These are phyloP conservation scores for Kodamaea leandrae DNA, from an alignment of 805 yeast genomes.

Conservation along the genomic window DNA sequence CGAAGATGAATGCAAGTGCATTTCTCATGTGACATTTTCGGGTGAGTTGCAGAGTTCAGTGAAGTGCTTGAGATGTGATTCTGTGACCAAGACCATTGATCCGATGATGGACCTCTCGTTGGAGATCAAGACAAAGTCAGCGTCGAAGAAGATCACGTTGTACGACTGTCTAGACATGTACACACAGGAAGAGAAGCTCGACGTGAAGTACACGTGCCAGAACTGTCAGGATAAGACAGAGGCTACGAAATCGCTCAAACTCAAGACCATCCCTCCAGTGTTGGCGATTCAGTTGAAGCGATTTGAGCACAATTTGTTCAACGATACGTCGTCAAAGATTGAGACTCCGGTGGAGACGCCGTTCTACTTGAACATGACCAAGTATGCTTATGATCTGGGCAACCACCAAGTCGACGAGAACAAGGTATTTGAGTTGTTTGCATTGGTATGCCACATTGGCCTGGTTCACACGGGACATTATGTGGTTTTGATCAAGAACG, in stretches of 20 bases:
- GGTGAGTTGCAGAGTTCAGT: slow-evolving; percentile 83
- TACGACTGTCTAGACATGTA: slow-evolving; percentile 71
- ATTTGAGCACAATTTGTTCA: slow-evolving; percentile 57
- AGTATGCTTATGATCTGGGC: slow-evolving; percentile 44
- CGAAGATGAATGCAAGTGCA: slow-evolving; percentile 57
- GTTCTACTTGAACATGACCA: slow-evolving; percentile 64
- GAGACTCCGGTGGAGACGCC: slow-evolving; percentile 77
- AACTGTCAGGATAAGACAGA: slow-evolving; percentile 59
- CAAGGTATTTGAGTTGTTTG: slow-evolving; percentile 74
- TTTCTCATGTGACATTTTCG: slow-evolving; percentile 77
- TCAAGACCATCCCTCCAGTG: slow-evolving; percentile 72
- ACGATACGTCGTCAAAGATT: slow-evolving; percentile 59
- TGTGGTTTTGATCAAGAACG: slow-evolving; percentile 69
- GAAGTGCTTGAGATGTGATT: slow-evolving; percentile 65
- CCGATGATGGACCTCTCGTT: slow-evolving; percentile 88
- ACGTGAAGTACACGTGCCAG: slow-evolving; percentile 68
- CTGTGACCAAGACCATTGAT: slow-evolving; percentile 69
- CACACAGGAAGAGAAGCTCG: slow-evolving; percentile 75
- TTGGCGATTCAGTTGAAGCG: slow-evolving; percentile 82
- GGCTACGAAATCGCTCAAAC: slow-evolving; percentile 67
- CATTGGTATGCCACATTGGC: slow-evolving; percentile 86
- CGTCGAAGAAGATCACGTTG: slow-evolving; percentile 35
- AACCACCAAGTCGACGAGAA: slow-evolving; percentile 23
- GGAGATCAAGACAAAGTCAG: slow-evolving; percentile 48
- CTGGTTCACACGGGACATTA: slow-evolving; percentile 96